Evolutionary conservation across 495 filamentous ascomycete species (phyloP).

Genomic region (Penicillium longicatenatum): DNA sequence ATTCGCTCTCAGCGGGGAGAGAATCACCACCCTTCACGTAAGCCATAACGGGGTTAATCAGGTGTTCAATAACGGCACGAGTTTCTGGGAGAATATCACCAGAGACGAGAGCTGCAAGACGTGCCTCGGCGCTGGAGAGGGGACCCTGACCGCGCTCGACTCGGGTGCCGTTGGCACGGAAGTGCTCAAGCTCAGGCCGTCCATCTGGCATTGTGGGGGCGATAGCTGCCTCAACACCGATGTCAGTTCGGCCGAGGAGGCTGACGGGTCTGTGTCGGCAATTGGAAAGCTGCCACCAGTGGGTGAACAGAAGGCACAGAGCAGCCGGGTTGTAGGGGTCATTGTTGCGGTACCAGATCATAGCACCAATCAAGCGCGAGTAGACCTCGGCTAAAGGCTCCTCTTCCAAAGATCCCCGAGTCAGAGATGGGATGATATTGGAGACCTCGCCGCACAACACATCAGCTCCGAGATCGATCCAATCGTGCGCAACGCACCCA

Average conservation of each 20-base stretch:
- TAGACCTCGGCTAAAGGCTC: conserved; percentile 11
- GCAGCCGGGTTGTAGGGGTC: conserved; percentile 15
- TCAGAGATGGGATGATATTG: conserved; percentile 15
- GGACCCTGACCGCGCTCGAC: conserved; percentile 13
- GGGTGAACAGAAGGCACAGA: conserved; percentile 14
- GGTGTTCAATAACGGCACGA: conserved; percentile 12
- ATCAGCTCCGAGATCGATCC: conserved; percentile 16
- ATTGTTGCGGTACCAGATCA: conserved; percentile 20
- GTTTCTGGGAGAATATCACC: conserved; percentile 7
- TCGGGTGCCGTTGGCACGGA: conserved; percentile 10
- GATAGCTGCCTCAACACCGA: conserved; percentile 9
- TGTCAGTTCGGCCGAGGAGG: conserved; percentile 14
- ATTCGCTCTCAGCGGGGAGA: conserved; percentile 14
- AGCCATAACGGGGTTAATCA: conserved; percentile 13
- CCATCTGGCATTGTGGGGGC: conserved; percentile 15
- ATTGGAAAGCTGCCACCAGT: conserved; percentile 19
- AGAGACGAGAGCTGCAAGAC: conserved; percentile 6
- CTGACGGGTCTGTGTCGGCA: conserved; percentile 15
- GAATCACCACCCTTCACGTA: conserved; percentile 13
- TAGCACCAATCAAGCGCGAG: conserved; percentile 12
- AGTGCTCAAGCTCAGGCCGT: conserved; percentile 14
- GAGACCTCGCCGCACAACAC: conserved; percentile 12
- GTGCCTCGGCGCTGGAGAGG: conserved; percentile 11
- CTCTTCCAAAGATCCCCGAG: conserved; percentile 12
- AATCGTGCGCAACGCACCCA: conserved; percentile 13